Base-by-base conservation (phyloP, 305 asterid species). In the Plantago coronopus region DNA sequence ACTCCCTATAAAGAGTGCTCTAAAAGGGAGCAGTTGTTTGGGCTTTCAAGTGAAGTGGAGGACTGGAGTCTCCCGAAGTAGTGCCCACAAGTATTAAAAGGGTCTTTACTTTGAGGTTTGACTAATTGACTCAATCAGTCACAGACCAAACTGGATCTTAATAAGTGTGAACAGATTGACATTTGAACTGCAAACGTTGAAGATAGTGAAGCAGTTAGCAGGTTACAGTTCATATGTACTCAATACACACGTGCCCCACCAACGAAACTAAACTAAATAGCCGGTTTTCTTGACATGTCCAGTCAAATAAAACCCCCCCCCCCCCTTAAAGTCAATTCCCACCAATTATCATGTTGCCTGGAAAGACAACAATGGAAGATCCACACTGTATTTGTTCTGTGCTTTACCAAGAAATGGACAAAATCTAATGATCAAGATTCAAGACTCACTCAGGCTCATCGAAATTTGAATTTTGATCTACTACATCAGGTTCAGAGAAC, bases 261-360 rank as follows among this genome's bases (percentile, higher is more conserved):
- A n/a, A n/a, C n/a, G n/a, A n/a, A 34, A 27, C 3, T n/a, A 20
- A 2, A 53, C 58, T 17, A 27, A 3, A 15, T 7, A 34, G 62
- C 62, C 48, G 62, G 13, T 57, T 57, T 57, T 7, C 17, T 40
- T 38, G 62, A 57, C 62, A 37, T 20, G 13, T 57, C 48, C 38
- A 31, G 62, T 57, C 48, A 57, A 17, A 57, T 7, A 7, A 53
- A 25, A 54, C 9, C 38, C 17, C n/a, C n/a, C n/a, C n/a, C n/a
- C n/a, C n/a, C n/a, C n/a, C n/a, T n/a, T n/a, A n/a, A 55, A 55
- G 45, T 55, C 47, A n/a, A 18, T 56, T 57, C 31, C 18, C 37
- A 38, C 15, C 62, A 38, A 57, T 57, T 47, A 57, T 37, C n/a
- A 50, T 22, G 31, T 50, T 13, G 37, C 18, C 16, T 34, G 40